A percentile compares a stretch with the other conserved stretches of the same genome.
These are phyloP conservation scores for Penicillium silybi DNA, from an alignment of 495 filamentous ascomycete species.

Conservation along the genomic window DNA sequence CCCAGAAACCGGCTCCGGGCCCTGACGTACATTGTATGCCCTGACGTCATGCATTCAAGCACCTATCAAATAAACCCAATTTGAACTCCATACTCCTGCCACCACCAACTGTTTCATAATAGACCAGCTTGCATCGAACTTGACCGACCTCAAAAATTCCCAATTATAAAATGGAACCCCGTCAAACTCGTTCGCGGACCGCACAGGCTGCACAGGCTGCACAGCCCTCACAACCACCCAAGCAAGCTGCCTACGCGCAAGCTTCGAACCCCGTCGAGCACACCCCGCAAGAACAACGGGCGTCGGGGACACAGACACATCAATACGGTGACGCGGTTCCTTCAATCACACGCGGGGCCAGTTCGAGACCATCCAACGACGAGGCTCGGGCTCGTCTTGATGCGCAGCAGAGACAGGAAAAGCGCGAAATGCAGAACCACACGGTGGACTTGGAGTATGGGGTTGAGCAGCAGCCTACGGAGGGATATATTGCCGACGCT, in stretches of 20 bases:
- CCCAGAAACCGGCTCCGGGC: conserved; percentile 3
- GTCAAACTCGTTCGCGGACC: not conserved
- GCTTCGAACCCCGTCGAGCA: conserved; percentile 47
- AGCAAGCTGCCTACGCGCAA: conserved; percentile 47
- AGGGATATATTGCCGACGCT: conserved; percentile 51
- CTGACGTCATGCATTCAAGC: conserved; percentile 18
- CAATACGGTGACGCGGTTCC: conserved; percentile 30
- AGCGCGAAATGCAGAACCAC: conserved; percentile 14
- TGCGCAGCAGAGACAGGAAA: conserved; percentile 12
- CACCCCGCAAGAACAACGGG: conserved; percentile 44
- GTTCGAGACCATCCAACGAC: conserved; percentile 36
- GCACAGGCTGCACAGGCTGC: not conserved
- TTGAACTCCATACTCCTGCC: not conserved
- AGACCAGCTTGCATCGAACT: not conserved
- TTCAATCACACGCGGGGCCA: conserved; percentile 36
- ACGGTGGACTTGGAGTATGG: conserved; percentile 47
- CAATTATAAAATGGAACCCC: conserved; percentile 14
- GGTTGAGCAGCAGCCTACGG: conserved; percentile 50
- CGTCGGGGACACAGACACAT: conserved; percentile 22
- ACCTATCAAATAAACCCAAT: conserved; percentile 5
- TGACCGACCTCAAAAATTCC: not conserved
- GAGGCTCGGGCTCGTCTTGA: conserved; percentile 23
- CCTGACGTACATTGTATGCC: conserved; percentile 15
- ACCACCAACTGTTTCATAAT: not conserved
- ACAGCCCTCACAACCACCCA: conserved; percentile 47